phyloP scores from a whole-genome alignment of 345 rosid genomes.

The Camelina hispida region DNA sequence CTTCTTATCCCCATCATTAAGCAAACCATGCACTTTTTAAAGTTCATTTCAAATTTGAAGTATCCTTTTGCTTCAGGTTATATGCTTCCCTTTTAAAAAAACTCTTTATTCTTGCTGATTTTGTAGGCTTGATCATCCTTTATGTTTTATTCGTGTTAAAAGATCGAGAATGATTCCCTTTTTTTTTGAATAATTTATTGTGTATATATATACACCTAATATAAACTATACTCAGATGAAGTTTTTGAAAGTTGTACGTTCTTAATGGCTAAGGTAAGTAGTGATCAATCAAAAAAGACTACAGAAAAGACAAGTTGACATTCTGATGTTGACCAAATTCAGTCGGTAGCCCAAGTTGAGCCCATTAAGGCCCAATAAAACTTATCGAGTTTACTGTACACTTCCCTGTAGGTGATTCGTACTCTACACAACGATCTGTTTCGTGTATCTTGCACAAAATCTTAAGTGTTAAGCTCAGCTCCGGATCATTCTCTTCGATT shows the following conservation, averaged over 20 bases:
- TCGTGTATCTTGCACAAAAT: conserved; percentile 15
- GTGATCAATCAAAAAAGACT: background rate
- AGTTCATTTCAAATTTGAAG: conserved; percentile 5
- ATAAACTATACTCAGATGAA: background rate
- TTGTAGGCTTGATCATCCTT: conserved; percentile 17
- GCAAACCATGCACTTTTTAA: conserved; percentile 32
- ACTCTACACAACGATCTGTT: conserved; percentile 33
- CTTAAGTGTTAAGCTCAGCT: conserved; percentile 32
- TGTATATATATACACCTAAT: too few species aligned
- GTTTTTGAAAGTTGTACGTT: conserved; percentile 1
- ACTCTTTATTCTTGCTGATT: conserved; percentile 35
- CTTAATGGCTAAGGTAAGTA: conserved; percentile 33
- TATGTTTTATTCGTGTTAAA: conserved; percentile 24
- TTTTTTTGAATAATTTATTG: background rate
- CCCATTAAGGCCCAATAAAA: conserved; percentile 37
- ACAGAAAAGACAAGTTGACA: too few species aligned
- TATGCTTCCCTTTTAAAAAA: conserved; percentile 13
- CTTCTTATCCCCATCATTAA: conserved; percentile 29
- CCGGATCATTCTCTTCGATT: conserved; percentile 37
- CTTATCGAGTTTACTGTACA: background rate
- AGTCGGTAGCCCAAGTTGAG: background rate
- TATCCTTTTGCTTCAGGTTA: conserved; percentile 37
- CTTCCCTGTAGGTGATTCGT: conserved; percentile 6
- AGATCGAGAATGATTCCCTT: background rate
- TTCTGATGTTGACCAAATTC: background rate